phyloP scores from a whole-genome alignment of 495 filamentous ascomycete species.

The Pseudevernia furfuracea region DNA sequence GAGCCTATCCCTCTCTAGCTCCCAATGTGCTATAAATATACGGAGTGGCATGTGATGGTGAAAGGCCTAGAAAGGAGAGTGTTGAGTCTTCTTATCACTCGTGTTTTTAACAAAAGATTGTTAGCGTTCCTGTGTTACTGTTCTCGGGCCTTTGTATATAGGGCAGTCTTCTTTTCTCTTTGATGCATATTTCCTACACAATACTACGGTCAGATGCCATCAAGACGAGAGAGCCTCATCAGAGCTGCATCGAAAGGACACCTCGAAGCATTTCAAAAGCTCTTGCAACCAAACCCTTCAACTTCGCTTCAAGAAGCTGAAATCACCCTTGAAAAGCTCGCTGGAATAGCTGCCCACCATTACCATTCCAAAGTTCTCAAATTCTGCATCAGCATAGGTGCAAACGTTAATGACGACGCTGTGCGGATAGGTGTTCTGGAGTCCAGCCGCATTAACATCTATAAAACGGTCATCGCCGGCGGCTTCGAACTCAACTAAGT shows the following conservation, averaged over 20 bases:
- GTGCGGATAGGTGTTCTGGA: not conserved
- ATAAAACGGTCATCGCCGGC: not conserved
- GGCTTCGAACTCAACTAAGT: not conserved
- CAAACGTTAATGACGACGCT: not conserved
- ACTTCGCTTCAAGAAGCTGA: not conserved
- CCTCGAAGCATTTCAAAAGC: not conserved
- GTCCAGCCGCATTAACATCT: not conserved
- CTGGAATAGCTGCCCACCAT: not conserved
- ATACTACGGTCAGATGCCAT: not conserved
- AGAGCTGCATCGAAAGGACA: not conserved
- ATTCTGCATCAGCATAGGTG: not conserved
- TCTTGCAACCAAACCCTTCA: not conserved
- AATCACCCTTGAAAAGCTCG: not conserved
- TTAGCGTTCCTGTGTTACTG: not conserved
- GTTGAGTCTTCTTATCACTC: not conserved
- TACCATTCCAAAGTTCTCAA: not conserved
- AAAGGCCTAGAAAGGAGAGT: not conserved
- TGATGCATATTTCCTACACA: not conserved
- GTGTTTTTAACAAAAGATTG: not conserved
- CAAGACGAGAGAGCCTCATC: not conserved
- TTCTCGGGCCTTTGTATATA: not conserved
- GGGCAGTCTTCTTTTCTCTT: not conserved
- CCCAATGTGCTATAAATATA: not conserved
- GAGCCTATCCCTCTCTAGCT: not conserved
- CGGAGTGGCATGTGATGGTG: not conserved